Percentiles rank a stretch among this genome's conserved stretches.
These are phyloP conservation scores for Sarcodon sp. DNA, from an alignment of 768 basidiomycete species.

Conservation along the genomic window DNA sequence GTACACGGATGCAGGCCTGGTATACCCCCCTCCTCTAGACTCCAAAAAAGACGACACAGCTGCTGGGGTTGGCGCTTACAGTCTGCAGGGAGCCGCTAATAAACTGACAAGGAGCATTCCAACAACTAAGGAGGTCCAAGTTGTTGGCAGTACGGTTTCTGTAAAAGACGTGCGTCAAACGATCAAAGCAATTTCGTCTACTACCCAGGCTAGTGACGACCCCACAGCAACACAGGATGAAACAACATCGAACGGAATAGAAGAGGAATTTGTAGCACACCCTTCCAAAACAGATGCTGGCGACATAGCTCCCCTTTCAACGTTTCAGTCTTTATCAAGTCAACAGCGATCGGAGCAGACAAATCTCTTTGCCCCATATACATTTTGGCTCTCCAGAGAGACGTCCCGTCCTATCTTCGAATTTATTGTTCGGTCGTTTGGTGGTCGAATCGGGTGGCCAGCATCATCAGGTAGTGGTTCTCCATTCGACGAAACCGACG, in stretches of 20 bases:
- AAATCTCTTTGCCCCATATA: conserved; percentile 74
- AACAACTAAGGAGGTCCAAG: conserved; percentile 21
- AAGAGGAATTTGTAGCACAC: conserved; percentile 38
- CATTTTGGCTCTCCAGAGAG: conserved; percentile 91
- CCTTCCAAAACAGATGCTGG: conserved; percentile 38
- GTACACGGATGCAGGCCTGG: conserved; percentile 86
- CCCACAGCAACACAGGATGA: conserved; percentile 10
- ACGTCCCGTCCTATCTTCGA: conserved; percentile 87
- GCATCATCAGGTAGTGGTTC: conserved; percentile 72
- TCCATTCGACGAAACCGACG: conserved; percentile 63
- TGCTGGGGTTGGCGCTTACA: conserved; percentile 84
- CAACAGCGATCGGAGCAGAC: conserved; percentile 42
- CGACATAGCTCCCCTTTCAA: conserved; percentile 40
- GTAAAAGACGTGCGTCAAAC: conserved; percentile 50
- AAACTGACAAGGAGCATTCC: conserved; percentile 11
- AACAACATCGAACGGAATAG: conserved; percentile 25
- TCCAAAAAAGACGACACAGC: conserved; percentile 67
- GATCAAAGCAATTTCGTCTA: conserved; percentile 37
- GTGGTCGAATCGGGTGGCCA: conserved; percentile 88
- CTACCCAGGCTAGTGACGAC: not conserved
- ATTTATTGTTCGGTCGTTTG: conserved; percentile 85
- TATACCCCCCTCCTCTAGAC: conserved; percentile 94
- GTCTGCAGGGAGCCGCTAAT: conserved; percentile 37
- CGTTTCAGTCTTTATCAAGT: conserved; percentile 51
- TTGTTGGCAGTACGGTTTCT: conserved; percentile 31